Percentiles rank a stretch among this genome's conserved stretches.
phyloP scores from a whole-genome alignment of 192 early-diverging fungal genomes.

The Backusella mclennaniae region DNA sequence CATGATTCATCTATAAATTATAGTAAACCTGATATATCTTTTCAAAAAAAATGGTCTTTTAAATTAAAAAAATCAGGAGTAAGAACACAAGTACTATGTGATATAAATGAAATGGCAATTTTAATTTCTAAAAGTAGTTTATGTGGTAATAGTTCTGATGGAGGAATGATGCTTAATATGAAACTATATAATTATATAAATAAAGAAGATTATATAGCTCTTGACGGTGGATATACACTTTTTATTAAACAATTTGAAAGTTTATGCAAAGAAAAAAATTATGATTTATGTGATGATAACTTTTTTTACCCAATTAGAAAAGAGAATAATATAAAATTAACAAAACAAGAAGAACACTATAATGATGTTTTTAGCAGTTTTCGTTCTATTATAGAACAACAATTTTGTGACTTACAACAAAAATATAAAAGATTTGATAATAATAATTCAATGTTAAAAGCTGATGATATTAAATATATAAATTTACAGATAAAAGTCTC shows the following conservation, averaged over 20 bases:
- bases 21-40: background rate
- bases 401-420: background rate
- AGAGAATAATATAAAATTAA: background rate
- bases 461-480: background rate
- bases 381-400: constrained; percentile 7
- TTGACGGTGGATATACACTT: constrained; percentile 5
- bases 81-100: background rate
- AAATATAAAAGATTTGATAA: constrained; percentile 15
- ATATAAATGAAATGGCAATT: background rate
- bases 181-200: background rate
- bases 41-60: background rate
- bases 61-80: background rate
- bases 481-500: constrained; percentile 3
- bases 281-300: background rate
- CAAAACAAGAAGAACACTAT: background rate
- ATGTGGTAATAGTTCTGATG: background rate
- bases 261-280: background rate
- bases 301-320: constrained; percentile 13
- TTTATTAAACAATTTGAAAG: background rate
- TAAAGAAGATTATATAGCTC: background rate
- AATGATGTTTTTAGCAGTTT: background rate
- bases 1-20: constrained; percentile 5
- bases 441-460: background rate
- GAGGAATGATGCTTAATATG: background rate
- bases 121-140: background rate